Conservation (phyloP, 2,329 filamentous ascomycete genomes). For the Lachnellula occidentalis region DNA sequence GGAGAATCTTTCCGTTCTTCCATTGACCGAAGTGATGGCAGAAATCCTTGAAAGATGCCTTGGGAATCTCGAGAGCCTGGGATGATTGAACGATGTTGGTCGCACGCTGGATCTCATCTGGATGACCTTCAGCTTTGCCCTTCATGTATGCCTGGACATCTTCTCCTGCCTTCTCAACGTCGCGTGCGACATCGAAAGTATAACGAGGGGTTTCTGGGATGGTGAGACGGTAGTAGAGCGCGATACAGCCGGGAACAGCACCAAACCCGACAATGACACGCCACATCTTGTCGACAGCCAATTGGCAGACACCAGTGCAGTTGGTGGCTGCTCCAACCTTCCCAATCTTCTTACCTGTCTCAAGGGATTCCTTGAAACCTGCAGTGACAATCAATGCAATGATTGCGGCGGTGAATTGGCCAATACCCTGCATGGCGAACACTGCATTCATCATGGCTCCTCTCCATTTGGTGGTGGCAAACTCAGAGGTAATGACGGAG, state of each 20-base stretch:
- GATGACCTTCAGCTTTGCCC: slow-evolving; percentile 54
- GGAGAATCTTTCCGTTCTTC: slow-evolving; percentile 66
- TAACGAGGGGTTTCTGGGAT: slow-evolving; percentile 86
- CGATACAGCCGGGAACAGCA: slow-evolving; percentile 72
- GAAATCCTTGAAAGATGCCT: slow-evolving; percentile 71
- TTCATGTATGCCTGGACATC: slow-evolving; percentile 70
- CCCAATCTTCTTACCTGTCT: slow-evolving; percentile 38
- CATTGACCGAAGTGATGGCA: slow-evolving; percentile 61
- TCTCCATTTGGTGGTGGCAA: slow-evolving; percentile 78
- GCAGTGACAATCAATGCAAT: slow-evolving; percentile 69
- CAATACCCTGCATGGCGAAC: slow-evolving; percentile 83
- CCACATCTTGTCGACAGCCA: slow-evolving; percentile 85
- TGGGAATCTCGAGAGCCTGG: slow-evolving; percentile 54
- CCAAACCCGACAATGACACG: slow-evolving; percentile 69
- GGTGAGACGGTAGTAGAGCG: slow-evolving; percentile 77
- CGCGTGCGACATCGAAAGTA: slow-evolving; percentile 75
- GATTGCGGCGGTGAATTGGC: slow-evolving; percentile 72
- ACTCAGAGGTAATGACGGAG: slow-evolving; percentile 80
- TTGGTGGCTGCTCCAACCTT: slow-evolving; percentile 33
- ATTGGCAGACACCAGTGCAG: slow-evolving; percentile 59
- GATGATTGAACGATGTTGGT: slow-evolving; percentile 48
- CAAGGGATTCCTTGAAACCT: slow-evolving; percentile 62
- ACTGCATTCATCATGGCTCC: slow-evolving; percentile 84
- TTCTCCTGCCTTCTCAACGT: slow-evolving; percentile 66
- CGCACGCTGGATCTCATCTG: slow-evolving; percentile 63